phyloP scores from a whole-genome alignment of 108 stramenopile genomes.

The Skeletonema costatum region DNA sequence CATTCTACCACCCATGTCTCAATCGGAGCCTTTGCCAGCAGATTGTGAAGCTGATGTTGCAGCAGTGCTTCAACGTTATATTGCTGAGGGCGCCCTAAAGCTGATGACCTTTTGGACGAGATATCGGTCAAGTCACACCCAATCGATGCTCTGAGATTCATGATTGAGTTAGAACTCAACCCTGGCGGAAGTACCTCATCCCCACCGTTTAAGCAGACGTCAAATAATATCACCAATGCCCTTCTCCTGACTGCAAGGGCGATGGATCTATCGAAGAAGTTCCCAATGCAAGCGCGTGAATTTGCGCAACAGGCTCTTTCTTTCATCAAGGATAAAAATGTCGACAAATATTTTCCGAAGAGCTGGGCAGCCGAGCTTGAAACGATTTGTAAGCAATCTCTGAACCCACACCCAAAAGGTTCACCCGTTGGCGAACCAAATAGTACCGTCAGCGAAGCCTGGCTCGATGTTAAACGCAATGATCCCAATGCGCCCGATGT shows the following conservation, averaged over 20 bases:
- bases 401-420: neutral
- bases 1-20: neutral
- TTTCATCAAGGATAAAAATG: neutral
- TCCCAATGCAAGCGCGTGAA: constrained; percentile 8
- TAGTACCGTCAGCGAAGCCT: neutral
- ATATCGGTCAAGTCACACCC: neutral
- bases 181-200: neutral
- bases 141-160: constrained; percentile 7
- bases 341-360: neutral
- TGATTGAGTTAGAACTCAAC: constrained; percentile 9
- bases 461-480: neutral
- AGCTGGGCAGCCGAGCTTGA: neutral
- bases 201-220: neutral
- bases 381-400: neutral
- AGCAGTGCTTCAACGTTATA: constrained; percentile 3
- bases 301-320: constrained; percentile 7
- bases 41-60: neutral
- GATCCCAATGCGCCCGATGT: constrained; percentile 14
- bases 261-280: constrained; percentile 2
- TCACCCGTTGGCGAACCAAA: neutral
- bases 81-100: constrained; percentile 11
- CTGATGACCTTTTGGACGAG: constrained; percentile 21
- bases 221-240: neutral
- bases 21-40: neutral
- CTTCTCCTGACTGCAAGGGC: constrained; percentile 13